Evolutionary conservation across 2,329 filamentous ascomycete species (phyloP), one percentile per base, ranked within the genome.

Genomic region (Xylariaceae sp.): DNA sequence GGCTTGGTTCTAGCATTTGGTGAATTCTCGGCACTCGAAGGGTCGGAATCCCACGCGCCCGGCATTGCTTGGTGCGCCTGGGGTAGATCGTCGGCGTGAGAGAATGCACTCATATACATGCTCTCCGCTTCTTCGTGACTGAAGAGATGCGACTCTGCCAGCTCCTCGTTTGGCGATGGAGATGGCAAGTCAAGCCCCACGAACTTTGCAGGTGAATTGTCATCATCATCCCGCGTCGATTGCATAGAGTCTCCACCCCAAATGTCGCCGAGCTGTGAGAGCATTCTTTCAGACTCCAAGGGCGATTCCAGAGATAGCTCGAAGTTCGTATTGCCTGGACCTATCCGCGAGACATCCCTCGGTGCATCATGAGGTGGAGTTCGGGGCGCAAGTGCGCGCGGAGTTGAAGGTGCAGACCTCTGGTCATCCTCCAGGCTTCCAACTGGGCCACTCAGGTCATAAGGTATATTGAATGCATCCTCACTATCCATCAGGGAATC

Each of bases 81-180:
- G 8, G 58, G 53, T 2, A 53, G 51, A 21, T 30, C 17, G 16
- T 29, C 18, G 16, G 60, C 54, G 17, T 70, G 60, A 2, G 77
- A 80, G 32, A 81, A 72, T 2, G 77, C 77, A 42, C 77, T 90
- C 78, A 88, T 80, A 48, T 92, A 93, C 79, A 93, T 84, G 55
- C 86, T 92, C 51, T 86, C 79, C 0, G 83, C 84, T 42, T 90
- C 83, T 40, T 87, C 82, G 38, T 87, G 83, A 22, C 75, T 86
- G 50, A 83, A 90, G 1, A 88, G 51, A 25, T 75, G 79, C 5
- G 85, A 90, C 41, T 74, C 63, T 3, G 71, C 58, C 14, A 83
- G 60, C 39, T 80, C 75, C 19, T 58, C 46, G 22, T 26, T 45
- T 19, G 43, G 40, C 10, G 51, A 45, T 14, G 55, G 53, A 15